Evolutionary conservation across 345 rosid genomes (phyloP).

Genomic region (Euphorbia lathyris): DNA sequence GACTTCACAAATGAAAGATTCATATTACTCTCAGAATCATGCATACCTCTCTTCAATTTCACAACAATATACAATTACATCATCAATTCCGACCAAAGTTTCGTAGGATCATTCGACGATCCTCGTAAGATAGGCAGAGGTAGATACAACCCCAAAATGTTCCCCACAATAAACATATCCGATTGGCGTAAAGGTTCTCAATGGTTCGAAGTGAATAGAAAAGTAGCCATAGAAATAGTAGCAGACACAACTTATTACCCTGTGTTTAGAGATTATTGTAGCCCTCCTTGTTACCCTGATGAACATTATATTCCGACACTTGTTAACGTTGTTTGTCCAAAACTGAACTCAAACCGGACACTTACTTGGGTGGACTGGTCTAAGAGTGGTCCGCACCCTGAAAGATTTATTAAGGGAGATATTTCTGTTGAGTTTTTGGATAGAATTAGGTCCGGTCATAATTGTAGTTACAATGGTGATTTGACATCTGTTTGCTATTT

Average conservation of each 20-base stretch:
- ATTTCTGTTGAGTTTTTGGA: constrained; percentile 36
- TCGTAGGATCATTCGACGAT: constrained; percentile 44
- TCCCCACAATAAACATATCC: constrained; percentile 36
- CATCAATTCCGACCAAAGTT: constrained; percentile 45
- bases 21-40: constrained; percentile 62
- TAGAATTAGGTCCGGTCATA: constrained; percentile 31
- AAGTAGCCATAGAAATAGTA: constrained; percentile 32
- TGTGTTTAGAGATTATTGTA: constrained; percentile 29
- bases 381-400: constrained; percentile 41
- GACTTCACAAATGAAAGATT: constrained; percentile 65
- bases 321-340: constrained; percentile 26
- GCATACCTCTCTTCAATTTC: constrained; percentile 69
- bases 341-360: constrained; percentile 35
- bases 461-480: constrained; percentile 39
- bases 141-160: constrained; percentile 56
- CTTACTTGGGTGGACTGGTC: constrained; percentile 59
- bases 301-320: constrained; percentile 49
- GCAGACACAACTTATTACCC: constrained; percentile 38
- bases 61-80: constrained; percentile 48
- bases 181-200: constrained; percentile 31
- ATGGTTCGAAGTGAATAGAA: constrained; percentile 46
- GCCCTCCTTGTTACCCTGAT: constrained; percentile 46
- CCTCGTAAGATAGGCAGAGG: constrained; percentile 52
- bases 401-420: constrained; percentile 31
- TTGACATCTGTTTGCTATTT: constrained; percentile 36